Evolutionary conservation across 2,329 filamentous ascomycete species (phyloP), one percentile per base, ranked within the genome.

Genomic region (Blastomyces gilchristii): DNA sequence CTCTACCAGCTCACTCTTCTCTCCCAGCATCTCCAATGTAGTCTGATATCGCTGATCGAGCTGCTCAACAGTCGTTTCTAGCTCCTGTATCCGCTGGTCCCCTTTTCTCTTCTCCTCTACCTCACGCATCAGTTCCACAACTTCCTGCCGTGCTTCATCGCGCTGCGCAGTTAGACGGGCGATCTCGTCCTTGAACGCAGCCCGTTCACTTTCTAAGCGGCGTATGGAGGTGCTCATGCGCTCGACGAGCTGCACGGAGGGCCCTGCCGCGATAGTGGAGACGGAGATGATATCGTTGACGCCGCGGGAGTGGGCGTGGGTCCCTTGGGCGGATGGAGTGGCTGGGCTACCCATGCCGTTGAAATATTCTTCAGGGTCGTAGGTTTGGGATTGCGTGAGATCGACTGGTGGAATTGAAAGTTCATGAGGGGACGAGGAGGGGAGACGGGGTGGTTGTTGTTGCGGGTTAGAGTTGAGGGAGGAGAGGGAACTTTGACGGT

Each of bases 1-100:
- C 72, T 96, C 91, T 1, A 96, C 92, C 71, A 88, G 80, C 80
- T 99, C 94, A 75, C 91, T 96, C 83, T 96, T 96, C 83, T 99
- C 94, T 1, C 94, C 94, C 63, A 99, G 78, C 85, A 97, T 87
- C 78, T 97, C 92, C 61, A 99, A 80, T 64, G 91, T 95, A 16
- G 91, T 94, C 73, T 96, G 87, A 73, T 97, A 96, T 69, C 93
- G 82, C 66, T 85, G 80, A 70, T 90, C 87, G 67, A 97, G 79
- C 52, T 85, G 83, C 37, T 77, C 78, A 59, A 96, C 79, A 68
- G 91, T 84, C 56, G 76, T 78, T 74, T 95, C 87, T 16, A 97
- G 75, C 64, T 83, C 81, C 25, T 80, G 78, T 0, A 91, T 82
- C 64, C 82, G 84, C 61, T 79, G 75, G 16, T 85, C 83, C 2